phyloP scores from a whole-genome alignment of 371 early-diverging fungal species.

The Mucor sp. region DNA sequence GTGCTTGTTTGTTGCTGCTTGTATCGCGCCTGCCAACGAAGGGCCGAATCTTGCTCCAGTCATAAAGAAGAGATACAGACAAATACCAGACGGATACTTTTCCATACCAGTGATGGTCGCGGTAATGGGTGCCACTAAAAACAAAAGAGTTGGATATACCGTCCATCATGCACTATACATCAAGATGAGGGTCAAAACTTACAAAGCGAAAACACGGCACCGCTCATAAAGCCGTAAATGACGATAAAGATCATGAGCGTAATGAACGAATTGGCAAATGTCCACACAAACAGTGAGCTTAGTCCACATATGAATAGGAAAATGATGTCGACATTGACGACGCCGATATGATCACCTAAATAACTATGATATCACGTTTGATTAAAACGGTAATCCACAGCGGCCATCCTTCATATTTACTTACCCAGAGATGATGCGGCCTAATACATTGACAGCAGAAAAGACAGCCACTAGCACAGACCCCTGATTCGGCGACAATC shows the following conservation, averaged over 20 bases:
- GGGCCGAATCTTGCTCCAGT: constrained; percentile 37
- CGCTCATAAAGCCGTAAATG: constrained; percentile 63
- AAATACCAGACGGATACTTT: constrained; percentile 40
- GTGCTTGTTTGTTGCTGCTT: constrained; percentile 26
- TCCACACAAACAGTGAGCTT: constrained; percentile 63
- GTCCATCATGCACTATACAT: neutral
- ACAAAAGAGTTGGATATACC: constrained; percentile 1
- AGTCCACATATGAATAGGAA: constrained; percentile 52
- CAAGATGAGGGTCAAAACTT: constrained; percentile 5
- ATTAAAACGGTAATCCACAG: neutral
- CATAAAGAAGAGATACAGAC: constrained; percentile 35
- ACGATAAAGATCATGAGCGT: constrained; percentile 55
- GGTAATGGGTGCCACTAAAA: constrained; percentile 42
- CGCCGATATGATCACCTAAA: constrained; percentile 57
- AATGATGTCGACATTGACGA: constrained; percentile 52
- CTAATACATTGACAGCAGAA: constrained; percentile 36
- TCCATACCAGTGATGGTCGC: constrained; percentile 38
- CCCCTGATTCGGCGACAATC: constrained; percentile 35
- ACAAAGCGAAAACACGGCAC: constrained; percentile 44
- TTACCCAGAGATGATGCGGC: constrained; percentile 41
- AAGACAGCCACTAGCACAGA: constrained; percentile 32
- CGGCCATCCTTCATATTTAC: neutral
- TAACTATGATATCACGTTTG: neutral
- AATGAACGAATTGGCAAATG: constrained; percentile 49
- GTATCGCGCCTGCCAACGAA: constrained; percentile 39